These are phyloP conservation scores for Penicillium sp. DNA, from an alignment of 2,329 filamentous ascomycete genomes.

Conservation along the genomic window DNA sequence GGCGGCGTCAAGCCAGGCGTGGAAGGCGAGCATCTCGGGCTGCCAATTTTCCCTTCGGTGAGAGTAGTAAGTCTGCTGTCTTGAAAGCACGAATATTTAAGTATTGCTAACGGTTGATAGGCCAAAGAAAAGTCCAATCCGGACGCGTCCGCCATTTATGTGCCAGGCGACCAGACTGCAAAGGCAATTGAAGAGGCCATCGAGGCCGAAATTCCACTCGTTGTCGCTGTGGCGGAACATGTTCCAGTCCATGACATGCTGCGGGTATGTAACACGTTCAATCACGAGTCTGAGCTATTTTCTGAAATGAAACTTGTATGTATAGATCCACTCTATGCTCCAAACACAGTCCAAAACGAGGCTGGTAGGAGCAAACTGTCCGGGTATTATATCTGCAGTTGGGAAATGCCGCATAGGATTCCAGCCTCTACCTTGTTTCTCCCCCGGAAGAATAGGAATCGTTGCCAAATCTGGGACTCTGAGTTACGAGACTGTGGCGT, in stretches of 20 bases:
- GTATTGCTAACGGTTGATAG: slow-evolving; percentile 27
- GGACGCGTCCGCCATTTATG: slow-evolving; percentile 75
- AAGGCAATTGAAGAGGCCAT: slow-evolving; percentile 75
- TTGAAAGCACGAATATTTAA: too few relatives aligned
- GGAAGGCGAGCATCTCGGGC: slow-evolving; percentile 66
- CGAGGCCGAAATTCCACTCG: slow-evolving; percentile 70
- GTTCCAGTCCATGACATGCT: slow-evolving; percentile 75
- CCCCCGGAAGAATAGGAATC: slow-evolving; percentile 66
- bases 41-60: slow-evolving; percentile 68
- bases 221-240: slow-evolving; percentile 76
- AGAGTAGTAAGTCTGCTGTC: slow-evolving; percentile 43
- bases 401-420: slow-evolving; percentile 70
- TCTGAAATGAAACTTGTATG: slow-evolving; percentile 11
- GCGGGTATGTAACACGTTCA: slow-evolving; percentile 44
- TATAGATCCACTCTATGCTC: slow-evolving; percentile 64
- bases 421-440: slow-evolving; percentile 70
- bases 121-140: slow-evolving; percentile 69
- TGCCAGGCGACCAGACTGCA: slow-evolving; percentile 69
- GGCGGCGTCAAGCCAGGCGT: slow-evolving; percentile 72
- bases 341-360: slow-evolving; percentile 67
- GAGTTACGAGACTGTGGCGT: slow-evolving; percentile 74
- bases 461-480: slow-evolving; percentile 77
- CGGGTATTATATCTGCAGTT: slow-evolving; percentile 72
- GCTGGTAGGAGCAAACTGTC: slow-evolving; percentile 75
- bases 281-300: background rate